Evolutionary conservation across 2,329 filamentous ascomycete genomes (phyloP).

Genomic region (Exophiala spinifera): DNA sequence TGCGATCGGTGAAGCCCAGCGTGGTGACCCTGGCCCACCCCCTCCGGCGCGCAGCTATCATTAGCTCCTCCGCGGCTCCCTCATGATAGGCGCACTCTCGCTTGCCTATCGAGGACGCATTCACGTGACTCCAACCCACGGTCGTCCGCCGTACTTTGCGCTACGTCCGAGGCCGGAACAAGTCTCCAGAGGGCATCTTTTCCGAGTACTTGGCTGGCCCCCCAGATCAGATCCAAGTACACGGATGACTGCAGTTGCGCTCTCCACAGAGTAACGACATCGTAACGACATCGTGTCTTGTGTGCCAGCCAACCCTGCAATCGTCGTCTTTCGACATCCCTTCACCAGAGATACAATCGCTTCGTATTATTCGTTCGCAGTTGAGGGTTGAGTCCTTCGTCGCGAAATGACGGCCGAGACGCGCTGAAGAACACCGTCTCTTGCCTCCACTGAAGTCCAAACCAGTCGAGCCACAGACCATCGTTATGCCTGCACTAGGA

Average conservation of each 20-base stretch:
- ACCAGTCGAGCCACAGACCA: neutral
- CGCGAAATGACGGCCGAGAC: neutral
- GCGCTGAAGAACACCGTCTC: neutral
- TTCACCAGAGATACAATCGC: too few relatives aligned
- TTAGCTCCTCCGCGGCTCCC: constrained; percentile 13
- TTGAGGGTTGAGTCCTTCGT: too few relatives aligned
- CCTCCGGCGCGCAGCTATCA: too few relatives aligned
- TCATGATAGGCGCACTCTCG: constrained; percentile 23
- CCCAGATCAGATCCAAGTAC: too few relatives aligned
- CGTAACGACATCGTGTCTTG: too few relatives aligned
- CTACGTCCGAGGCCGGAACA: neutral
- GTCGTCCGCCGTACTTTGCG: too few relatives aligned
- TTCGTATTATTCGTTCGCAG: too few relatives aligned
- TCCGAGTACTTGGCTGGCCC: neutral
- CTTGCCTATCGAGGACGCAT: neutral
- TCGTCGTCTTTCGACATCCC: too few relatives aligned
- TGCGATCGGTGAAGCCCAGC: neutral
- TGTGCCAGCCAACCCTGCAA: too few relatives aligned
- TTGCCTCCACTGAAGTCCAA: neutral
- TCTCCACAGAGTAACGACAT: too few relatives aligned
- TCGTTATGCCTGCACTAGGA: constrained; percentile 38
- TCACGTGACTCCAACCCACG: neutral
- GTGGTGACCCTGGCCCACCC: too few relatives aligned
- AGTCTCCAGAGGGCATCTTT: neutral
- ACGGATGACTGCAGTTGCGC: neutral